These are phyloP conservation scores for Suillus decipiens DNA, from an alignment of 768 basidiomycete genomes.

Conservation along the genomic window DNA sequence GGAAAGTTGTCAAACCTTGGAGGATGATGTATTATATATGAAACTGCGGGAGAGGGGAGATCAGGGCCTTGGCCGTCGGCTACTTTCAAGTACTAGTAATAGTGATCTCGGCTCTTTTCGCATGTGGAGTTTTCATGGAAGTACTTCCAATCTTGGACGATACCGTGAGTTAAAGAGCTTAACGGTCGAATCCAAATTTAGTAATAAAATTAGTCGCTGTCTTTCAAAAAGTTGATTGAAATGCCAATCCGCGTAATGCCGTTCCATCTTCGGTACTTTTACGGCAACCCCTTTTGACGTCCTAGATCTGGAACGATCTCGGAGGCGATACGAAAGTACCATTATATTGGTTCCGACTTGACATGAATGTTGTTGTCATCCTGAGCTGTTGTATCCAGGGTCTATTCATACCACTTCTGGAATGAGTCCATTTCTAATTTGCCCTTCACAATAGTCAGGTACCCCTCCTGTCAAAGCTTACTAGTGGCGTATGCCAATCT, in stretches of 20 bases:
- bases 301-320: conserved; percentile 28
- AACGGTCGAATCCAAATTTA: conserved; percentile 33
- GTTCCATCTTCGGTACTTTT: conserved; percentile 32
- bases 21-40: conserved; percentile 61
- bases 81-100: conserved; percentile 28
- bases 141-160: conserved; percentile 36
- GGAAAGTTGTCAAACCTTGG: conserved; percentile 45
- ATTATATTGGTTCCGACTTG: conserved; percentile 30
- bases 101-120: conserved; percentile 8
- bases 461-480: conserved; percentile 2
- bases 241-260: conserved; percentile 28
- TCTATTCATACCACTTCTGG: conserved; percentile 31
- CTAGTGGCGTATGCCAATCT: conserved; percentile 3
- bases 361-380: conserved; percentile 31
- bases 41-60: conserved; percentile 43
- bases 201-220: conserved; percentile 17
- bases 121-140: conserved; percentile 37
- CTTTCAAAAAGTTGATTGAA: conserved; percentile 22
- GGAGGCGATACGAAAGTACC: conserved; percentile 33
- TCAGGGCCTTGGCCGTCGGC: conserved; percentile 45
- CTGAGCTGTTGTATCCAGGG: conserved; percentile 34
- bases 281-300: conserved; percentile 24
- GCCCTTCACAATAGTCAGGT: conserved; percentile 7
- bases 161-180: conserved; percentile 44
- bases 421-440: conserved; percentile 17